Base-by-base conservation (phyloP, 208 protist species). In the Trichomonas gallinae region DNA sequence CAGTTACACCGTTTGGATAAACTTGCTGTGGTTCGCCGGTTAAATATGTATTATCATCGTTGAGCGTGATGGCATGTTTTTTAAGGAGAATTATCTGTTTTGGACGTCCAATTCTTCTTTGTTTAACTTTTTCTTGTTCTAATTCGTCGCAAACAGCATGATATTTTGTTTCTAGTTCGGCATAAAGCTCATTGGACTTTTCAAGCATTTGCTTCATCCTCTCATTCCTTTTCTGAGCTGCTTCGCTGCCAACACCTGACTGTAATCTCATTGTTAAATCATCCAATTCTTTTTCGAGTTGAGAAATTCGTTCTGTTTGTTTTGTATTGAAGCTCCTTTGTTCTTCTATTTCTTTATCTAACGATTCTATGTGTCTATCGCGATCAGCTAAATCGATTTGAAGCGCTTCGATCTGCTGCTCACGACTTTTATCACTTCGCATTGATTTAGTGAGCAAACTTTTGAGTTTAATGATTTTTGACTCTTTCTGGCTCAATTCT, bases 121-220 rank as follows among this genome's bases (percentile, higher is more conserved):
- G 9, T 58, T 93, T 93, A 8, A 44, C 40, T 51, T 93, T 93
- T 51, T 93, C 87, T 93, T 93, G 40, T 36, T 93, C 87, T 13
- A 58, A 31, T 38, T 93, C 44, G 26, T 23, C 17, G 87, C 44
- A 93, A 34, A 51, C 17, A 58, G 45, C 46, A n/a, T 93, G 87
- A 93, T 93, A 93, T 51, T 93, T 93, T 0, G 40, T 51, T 93
- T 93, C 40, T 1, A 93, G 44, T 51, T 93, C 87, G 2, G 87
- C 87, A 93, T 93, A 93, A 38, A 93, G 44, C 3, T 49, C 31
- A 93, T 93, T 93, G 34, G 87, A 93, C 17, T 51, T 48, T 38
- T 93, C 87, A 38, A 93, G 44, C 87, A 93, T 93, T 38, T 93
- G 40, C 26, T 93, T 93, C 87, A 93, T 93, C 17, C 87, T 48